A percentile compares a stretch with the other conserved stretches of the same genome.
Evolutionary conservation across 2,329 filamentous ascomycete genomes (phyloP).

Genomic region (Macroventuria anomochaeta): DNA sequence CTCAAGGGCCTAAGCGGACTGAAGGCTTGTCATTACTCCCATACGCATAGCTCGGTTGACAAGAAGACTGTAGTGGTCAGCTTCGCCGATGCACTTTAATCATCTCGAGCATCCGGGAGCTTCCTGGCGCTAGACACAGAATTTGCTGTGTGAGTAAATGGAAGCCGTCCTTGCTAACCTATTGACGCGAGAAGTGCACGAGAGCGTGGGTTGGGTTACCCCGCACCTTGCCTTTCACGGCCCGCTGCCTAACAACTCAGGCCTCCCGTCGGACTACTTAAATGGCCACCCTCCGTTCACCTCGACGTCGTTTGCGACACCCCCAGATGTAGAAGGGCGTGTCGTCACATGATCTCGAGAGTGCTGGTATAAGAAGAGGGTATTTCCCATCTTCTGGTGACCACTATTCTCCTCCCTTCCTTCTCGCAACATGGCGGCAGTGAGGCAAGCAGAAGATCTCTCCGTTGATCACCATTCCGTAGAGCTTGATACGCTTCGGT

Average conservation of each 20-base stretch:
- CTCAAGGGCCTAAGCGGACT: not conserved
- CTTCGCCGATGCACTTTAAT: no score
- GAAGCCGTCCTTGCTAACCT: not conserved
- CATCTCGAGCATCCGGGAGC: no score
- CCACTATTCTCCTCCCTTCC: not conserved
- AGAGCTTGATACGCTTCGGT: constrained; percentile 1
- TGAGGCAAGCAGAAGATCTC: not conserved
- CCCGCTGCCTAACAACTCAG: not conserved
- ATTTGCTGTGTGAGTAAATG: no score
- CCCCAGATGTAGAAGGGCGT: not conserved
- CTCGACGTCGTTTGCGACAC: not conserved
- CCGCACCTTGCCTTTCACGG: not conserved
- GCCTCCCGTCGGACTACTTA: not conserved
- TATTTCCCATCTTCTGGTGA: not conserved
- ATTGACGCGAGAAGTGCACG: not conserved
- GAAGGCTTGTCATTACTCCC: no score
- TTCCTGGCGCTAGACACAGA: no score
- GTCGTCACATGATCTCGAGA: not conserved
- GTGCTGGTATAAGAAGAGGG: not conserved
- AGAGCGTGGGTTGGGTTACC: not conserved
- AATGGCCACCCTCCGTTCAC: not conserved
- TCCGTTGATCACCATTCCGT: not conserved
- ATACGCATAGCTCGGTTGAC: no score
- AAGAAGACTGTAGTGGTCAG: no score
- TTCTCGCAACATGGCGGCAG: constrained; percentile 1